Conservation (phyloP, 2,329 filamentous ascomycete genomes). For the Achaetomium macrosporum region DNA sequence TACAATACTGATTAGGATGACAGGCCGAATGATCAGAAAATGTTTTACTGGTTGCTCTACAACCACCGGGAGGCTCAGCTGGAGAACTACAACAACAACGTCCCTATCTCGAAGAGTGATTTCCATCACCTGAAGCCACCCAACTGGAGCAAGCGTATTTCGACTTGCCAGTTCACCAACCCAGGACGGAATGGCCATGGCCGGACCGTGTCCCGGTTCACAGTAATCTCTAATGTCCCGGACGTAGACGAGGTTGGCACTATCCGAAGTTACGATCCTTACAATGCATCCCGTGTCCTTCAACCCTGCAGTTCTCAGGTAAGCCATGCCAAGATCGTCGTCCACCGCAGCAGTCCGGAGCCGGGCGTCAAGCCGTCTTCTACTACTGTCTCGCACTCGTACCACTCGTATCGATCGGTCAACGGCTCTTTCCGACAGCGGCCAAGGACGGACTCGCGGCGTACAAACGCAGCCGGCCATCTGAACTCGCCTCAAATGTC, state of each 20-base stretch:
- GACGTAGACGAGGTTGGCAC: constrained; percentile 45
- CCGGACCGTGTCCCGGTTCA: constrained; percentile 55
- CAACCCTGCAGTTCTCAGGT: constrained; percentile 40
- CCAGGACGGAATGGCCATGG: constrained; percentile 42
- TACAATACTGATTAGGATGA: constrained; percentile 5
- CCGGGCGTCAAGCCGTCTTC: constrained; percentile 27
- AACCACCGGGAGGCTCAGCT: constrained; percentile 78
- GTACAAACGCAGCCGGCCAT: constrained; percentile 27
- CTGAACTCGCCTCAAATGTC: constrained; percentile 37
- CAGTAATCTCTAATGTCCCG: constrained; percentile 58
- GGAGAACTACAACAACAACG: constrained; percentile 76
- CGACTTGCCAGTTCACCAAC: constrained; percentile 54
- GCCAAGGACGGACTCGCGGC: constrained; percentile 30
- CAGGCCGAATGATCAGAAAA: constrained; percentile 82
- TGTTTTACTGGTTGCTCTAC: constrained; percentile 81
- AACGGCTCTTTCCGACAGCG: constrained; percentile 24
- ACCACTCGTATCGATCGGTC: constrained; percentile 22
- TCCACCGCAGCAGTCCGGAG: constrained; percentile 51
- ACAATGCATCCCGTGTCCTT: constrained; percentile 58
- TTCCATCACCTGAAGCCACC: constrained; percentile 71
- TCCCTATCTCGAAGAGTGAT: constrained; percentile 84
- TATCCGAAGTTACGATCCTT: constrained; percentile 73
- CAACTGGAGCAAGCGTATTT: constrained; percentile 54
- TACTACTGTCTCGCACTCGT: constrained; percentile 33
- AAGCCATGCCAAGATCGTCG: constrained; percentile 60